A percentile compares a stretch with the other conserved stretches of the same genome.
Conservation (phyloP, 257 asterid species). For the Jaltomata sinuosa region DNA sequence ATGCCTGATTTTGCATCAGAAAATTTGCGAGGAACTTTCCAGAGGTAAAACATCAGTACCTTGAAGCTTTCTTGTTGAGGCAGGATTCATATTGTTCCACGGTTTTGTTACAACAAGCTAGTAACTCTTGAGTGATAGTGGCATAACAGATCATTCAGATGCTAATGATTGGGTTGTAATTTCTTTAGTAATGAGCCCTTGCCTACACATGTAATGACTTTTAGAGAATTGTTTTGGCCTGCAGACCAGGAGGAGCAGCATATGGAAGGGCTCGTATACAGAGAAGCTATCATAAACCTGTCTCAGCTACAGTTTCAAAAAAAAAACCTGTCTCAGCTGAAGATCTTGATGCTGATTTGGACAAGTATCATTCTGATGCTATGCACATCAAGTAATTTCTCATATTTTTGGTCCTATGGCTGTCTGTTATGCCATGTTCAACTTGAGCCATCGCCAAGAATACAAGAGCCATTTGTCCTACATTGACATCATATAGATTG, state of each 20-base stretch:
- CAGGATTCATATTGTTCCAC: background rate
- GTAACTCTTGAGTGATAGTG: background rate
- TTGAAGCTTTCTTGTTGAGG: background rate
- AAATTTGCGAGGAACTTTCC: slow-evolving; percentile 18
- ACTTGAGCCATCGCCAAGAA: background rate
- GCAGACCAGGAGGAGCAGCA: background rate
- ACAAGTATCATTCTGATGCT: slow-evolving; percentile 50
- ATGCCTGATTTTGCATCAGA: slow-evolving; percentile 11
- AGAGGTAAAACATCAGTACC: slow-evolving; percentile 29
- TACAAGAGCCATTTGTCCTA: background rate
- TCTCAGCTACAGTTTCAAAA: slow-evolving; percentile 26
- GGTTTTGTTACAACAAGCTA: background rate
- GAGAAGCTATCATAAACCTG: slow-evolving; percentile 37
- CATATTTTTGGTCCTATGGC: background rate
- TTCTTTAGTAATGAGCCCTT: background rate
- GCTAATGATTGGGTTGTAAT: background rate
- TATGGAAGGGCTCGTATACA: background rate
- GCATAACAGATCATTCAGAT: background rate
- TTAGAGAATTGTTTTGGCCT: background rate
- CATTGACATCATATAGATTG: background rate
- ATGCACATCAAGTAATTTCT: slow-evolving; percentile 29
- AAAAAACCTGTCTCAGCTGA: slow-evolving; percentile 51
- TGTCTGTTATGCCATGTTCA: background rate
- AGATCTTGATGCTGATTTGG: slow-evolving; percentile 75
- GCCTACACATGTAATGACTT: background rate